Evolutionary conservation across 208 protist species (phyloP).

Genomic region (Wallacemonas sp.): DNA sequence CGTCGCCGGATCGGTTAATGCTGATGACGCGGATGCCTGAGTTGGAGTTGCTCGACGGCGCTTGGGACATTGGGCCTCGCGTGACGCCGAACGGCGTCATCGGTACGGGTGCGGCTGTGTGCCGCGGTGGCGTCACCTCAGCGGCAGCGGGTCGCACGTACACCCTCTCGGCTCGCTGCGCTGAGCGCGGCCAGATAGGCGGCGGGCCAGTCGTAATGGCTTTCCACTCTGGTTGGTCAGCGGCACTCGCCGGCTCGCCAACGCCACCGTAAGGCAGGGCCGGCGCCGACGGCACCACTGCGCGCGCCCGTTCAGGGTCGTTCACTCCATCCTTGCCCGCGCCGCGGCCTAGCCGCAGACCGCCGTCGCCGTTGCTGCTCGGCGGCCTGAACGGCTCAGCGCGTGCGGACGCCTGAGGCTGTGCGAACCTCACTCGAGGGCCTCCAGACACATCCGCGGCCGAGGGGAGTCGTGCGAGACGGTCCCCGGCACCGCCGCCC

Average conservation of each 20-base stretch:
- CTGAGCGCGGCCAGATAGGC: background rate
- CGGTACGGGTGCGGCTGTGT: no score
- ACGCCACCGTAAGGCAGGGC: no score
- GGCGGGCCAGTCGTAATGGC: background rate
- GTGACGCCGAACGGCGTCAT: background rate
- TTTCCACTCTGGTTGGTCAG: background rate
- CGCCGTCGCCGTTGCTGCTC: no score
- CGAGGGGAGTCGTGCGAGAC: no score
- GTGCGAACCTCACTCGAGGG: no score
- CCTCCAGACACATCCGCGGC: no score
- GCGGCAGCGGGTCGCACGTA: background rate
- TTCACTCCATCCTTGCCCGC: no score
- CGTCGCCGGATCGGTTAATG: background rate
- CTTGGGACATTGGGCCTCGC: background rate
- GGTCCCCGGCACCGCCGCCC: no score
- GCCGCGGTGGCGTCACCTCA: background rate
- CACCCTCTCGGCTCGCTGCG: background rate
- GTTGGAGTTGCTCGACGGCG: background rate
- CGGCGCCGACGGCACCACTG: background rate
- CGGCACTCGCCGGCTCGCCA: background rate
- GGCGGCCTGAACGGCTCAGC: no score
- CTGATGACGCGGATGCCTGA: background rate
- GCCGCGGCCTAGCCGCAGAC: no score
- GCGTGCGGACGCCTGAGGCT: no score
- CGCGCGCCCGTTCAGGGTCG: background rate